phyloP scores from a whole-genome alignment of 148 eudicot species.

The Nepenthes gracilis region DNA sequence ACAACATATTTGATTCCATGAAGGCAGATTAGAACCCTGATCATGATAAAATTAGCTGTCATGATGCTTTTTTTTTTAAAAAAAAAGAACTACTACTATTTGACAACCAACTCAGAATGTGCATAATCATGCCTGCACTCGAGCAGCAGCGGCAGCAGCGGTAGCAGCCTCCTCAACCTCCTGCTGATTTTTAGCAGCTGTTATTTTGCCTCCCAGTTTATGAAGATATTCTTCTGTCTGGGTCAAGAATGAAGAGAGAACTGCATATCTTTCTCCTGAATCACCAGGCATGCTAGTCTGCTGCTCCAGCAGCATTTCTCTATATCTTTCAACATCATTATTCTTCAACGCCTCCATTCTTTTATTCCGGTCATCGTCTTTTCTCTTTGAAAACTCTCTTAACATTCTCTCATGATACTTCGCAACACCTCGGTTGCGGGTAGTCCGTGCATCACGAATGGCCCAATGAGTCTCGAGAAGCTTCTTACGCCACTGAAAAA shows the following conservation, averaged over 20 bases:
- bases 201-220: conserved; percentile 89
- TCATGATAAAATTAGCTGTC: background rate
- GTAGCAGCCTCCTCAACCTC: conserved; percentile 97
- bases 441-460: conserved; percentile 93
- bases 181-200: conserved; percentile 92
- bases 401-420: conserved; percentile 95
- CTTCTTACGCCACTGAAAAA: conserved; percentile 96
- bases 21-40: background rate
- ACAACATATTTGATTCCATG: background rate
- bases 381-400: conserved; percentile 92
- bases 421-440: conserved; percentile 93
- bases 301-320: conserved; percentile 96
- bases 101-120: background rate
- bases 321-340: conserved; percentile 93
- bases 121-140: conserved; percentile 51
- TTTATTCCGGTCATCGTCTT: conserved; percentile 78
- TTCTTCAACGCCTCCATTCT: conserved; percentile 98
- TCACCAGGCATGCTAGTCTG: conserved; percentile 92
- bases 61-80: background rate
- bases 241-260: conserved; percentile 84
- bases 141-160: conserved; percentile 77
- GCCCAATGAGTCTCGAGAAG: conserved; percentile 97
- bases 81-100: background rate
- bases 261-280: conserved; percentile 89
- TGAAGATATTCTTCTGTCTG: conserved; percentile 97